Percentiles rank a stretch among this genome's conserved stretches.
These are phyloP conservation scores for Symbiodinium pilosum DNA, from an alignment of 73 alveolate species.

Conservation along the genomic window DNA sequence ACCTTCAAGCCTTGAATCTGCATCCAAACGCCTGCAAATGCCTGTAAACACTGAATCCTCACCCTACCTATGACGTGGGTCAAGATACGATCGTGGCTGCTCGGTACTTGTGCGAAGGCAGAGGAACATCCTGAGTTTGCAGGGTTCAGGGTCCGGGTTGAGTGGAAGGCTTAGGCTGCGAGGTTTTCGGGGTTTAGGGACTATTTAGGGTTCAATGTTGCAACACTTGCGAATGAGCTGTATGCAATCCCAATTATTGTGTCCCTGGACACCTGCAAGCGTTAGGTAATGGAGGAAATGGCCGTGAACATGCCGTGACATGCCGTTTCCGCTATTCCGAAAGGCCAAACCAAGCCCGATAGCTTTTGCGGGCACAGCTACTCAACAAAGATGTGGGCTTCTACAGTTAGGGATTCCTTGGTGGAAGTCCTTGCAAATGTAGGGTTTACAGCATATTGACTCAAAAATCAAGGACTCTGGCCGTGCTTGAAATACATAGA, in stretches of 20 bases:
- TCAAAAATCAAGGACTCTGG: no score
- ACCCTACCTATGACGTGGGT: not conserved
- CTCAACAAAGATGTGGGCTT: no score
- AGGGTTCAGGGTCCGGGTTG: not conserved
- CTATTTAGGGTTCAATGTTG: not conserved
- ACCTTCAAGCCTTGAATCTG: no score
- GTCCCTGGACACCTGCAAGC: not conserved
- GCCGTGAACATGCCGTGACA: no score
- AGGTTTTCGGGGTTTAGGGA: not conserved
- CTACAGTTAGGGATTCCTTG: no score
- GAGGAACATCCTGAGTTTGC: conserved; percentile 20
- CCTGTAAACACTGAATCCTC: not conserved
- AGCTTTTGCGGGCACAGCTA: no score
- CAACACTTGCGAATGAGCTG: not conserved
- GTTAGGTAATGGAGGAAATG: no score
- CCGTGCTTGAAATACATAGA: no score
- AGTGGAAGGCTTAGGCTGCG: not conserved
- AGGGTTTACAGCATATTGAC: no score
- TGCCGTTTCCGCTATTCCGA: no score
- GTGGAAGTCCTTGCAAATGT: no score
- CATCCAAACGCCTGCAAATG: not conserved
- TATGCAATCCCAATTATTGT: not conserved
- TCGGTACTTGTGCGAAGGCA: conserved; percentile 86
- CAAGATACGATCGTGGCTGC: conserved; percentile 47
- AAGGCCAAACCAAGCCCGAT: no score